phyloP scores from a whole-genome alignment of 1,284 basidiomycete species.

The Sporisorium sorghi region DNA sequence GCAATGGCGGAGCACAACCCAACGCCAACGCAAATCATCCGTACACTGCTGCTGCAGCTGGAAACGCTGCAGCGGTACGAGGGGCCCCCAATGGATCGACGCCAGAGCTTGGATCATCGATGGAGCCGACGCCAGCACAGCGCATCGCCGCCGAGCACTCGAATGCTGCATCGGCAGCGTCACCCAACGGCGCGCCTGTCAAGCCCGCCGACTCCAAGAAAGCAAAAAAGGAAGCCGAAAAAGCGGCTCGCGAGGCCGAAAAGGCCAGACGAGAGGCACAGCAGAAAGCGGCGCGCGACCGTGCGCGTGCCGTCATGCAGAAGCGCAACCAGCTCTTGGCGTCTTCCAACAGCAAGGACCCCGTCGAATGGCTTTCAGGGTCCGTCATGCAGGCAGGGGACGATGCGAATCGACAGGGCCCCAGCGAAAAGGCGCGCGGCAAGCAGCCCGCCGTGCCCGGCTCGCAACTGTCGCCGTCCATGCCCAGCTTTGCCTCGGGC shows the following conservation, averaged over 20 bases:
- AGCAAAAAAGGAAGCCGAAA: slow-evolving; percentile 88
- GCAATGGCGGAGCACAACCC: slow-evolving; percentile 9
- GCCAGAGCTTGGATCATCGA: slow-evolving; percentile 17
- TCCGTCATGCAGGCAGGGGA: slow-evolving; percentile 36
- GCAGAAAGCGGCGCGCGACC: slow-evolving; percentile 78
- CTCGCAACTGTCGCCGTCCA: slow-evolving; percentile 46
- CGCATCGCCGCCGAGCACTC: slow-evolving; percentile 50
- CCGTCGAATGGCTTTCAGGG: slow-evolving; percentile 62
- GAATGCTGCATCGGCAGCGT: slow-evolving; percentile 26
- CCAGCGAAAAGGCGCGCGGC: slow-evolving; percentile 60
- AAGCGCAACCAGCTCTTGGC: slow-evolving; percentile 75
- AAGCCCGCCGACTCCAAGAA: slow-evolving; percentile 79
- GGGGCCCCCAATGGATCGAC: slow-evolving; percentile 19
- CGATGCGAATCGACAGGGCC: slow-evolving; percentile 29
- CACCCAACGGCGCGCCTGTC: slow-evolving; percentile 69
- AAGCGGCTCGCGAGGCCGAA: slow-evolving; percentile 83
- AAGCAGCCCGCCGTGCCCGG: slow-evolving; percentile 55
- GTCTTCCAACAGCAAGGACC: slow-evolving; percentile 54
- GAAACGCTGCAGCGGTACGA: slow-evolving; percentile 17
- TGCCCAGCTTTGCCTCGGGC: slow-evolving; percentile 41
- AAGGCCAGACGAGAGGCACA: slow-evolving; percentile 84
- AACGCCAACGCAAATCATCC: slow-evolving; percentile 10
- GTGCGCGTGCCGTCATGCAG: slow-evolving; percentile 93
- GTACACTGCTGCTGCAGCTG: slow-evolving; percentile 16
- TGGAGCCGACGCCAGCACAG: slow-evolving; percentile 52